These are phyloP conservation scores for Globisporangium nagaii DNA, from an alignment of 352 stramenopile genomes.

Conservation along the genomic window DNA sequence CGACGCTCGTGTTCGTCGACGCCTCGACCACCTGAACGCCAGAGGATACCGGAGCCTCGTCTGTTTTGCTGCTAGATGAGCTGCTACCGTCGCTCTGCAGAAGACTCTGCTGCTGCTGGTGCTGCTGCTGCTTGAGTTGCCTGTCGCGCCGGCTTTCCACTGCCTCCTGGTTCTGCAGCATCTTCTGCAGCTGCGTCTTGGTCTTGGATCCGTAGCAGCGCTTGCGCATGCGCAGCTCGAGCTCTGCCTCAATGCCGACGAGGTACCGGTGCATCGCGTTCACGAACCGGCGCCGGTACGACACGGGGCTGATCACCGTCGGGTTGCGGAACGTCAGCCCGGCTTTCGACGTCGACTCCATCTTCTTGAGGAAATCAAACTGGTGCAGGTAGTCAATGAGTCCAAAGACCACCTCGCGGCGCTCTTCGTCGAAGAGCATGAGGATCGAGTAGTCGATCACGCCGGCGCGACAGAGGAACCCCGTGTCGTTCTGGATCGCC, in stretches of 20 bases:
- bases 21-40: background rate
- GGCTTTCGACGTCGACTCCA: conserved; percentile 85
- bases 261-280: conserved; percentile 83
- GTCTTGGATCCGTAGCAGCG: conserved; percentile 28
- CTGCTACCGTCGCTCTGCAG: background rate
- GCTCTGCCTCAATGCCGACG: conserved; percentile 68
- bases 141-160: background rate
- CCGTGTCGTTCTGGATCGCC: conserved; percentile 74
- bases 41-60: too few relatives aligned
- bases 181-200: conserved; percentile 2
- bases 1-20: background rate
- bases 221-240: conserved; percentile 67
- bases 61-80: too few relatives aligned
- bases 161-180: background rate
- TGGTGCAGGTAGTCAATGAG: conserved; percentile 87
- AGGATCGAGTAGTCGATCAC: conserved; percentile 87
- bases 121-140: background rate
- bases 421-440: conserved; percentile 78
- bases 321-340: conserved; percentile 79
- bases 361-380: conserved; percentile 88
- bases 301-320: conserved; percentile 78
- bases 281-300: conserved; percentile 75
- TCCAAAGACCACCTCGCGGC: conserved; percentile 63
- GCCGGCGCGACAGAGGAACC: conserved; percentile 62
- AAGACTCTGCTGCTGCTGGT: background rate